phyloP scores from a whole-genome alignment of 225 moss, liverwort and hornwort species.

The Anthoceros angustus region DNA sequence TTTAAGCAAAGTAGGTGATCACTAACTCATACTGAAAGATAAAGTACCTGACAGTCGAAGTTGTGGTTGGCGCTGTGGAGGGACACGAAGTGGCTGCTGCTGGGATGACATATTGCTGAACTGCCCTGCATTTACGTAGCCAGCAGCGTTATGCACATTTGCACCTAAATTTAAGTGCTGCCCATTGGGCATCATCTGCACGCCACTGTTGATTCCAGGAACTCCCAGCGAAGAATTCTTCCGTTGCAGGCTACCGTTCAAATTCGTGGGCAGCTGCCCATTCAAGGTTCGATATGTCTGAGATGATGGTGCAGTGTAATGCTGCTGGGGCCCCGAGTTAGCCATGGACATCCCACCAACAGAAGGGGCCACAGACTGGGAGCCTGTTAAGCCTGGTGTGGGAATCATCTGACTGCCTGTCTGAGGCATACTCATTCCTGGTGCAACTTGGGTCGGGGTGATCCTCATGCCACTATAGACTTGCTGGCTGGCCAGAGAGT shows the following conservation, averaged over 20 bases:
- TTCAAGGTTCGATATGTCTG: constrained; percentile 52
- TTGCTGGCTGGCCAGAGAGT: constrained; percentile 49
- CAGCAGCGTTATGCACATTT: constrained; percentile 33
- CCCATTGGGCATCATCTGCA: constrained; percentile 45
- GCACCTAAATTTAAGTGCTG: constrained; percentile 63
- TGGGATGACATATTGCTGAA: constrained; percentile 49
- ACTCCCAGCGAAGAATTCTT: constrained; percentile 27
- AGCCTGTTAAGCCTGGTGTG: constrained; percentile 61
- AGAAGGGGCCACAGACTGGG: constrained; percentile 41
- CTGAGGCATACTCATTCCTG: constrained; percentile 41
- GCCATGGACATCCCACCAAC: constrained; percentile 36
- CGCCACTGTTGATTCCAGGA: constrained; percentile 60
- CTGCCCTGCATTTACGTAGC: constrained; percentile 49
- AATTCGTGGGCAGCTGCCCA: constrained; percentile 46
- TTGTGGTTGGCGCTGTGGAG: constrained; percentile 31
- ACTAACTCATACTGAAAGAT: neutral
- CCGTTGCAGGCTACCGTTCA: constrained; percentile 52
- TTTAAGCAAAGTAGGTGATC: neutral
- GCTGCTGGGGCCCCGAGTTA: constrained; percentile 24
- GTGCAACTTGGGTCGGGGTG: constrained; percentile 46
- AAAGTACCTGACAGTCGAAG: constrained; percentile 52
- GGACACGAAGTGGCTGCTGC: constrained; percentile 30
- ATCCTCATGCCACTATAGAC: constrained; percentile 50
- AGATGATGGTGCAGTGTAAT: constrained; percentile 39
- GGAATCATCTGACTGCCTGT: constrained; percentile 95